These are phyloP conservation scores for Logfia minima DNA, from an alignment of 129 eudicot species.

Conservation along the genomic window DNA sequence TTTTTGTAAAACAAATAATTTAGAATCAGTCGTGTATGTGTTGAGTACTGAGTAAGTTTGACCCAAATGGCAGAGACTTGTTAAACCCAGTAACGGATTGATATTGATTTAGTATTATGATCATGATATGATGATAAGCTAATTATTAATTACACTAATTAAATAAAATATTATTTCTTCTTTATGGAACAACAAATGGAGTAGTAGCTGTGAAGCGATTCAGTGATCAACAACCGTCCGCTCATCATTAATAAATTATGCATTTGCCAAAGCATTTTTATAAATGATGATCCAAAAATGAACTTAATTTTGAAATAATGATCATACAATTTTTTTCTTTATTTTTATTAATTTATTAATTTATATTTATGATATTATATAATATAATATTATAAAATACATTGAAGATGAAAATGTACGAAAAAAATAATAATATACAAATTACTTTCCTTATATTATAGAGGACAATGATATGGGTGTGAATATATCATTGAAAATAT, in stretches of 20 bases:
- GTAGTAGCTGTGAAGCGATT: conserved; percentile 18
- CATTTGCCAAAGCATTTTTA: background rate
- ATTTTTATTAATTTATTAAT: too few species aligned
- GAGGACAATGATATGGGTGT: too few species aligned
- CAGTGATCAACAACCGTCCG: background rate
- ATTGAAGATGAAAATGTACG: too few species aligned
- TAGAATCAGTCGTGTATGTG: conserved; percentile 2
- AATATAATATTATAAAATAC: too few species aligned
- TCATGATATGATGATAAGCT: background rate
- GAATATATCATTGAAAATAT: too few species aligned
- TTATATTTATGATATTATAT: too few species aligned
- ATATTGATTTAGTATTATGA: background rate
- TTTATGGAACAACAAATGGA: conserved; percentile 19
- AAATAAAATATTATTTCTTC: background rate
- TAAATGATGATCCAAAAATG: too few species aligned
- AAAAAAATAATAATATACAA: too few species aligned
- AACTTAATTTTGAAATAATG: too few species aligned
- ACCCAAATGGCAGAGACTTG: conserved; percentile 9
- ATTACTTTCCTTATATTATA: too few species aligned
- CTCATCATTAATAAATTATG: background rate
- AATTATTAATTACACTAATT: background rate
- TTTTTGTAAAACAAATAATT: background rate
- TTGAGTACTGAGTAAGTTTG: conserved; percentile 11
- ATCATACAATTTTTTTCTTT: too few species aligned
- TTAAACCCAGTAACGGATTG: background rate